Evolutionary conservation across 148 eudicot species (phyloP), one percentile per base, ranked within the genome.

Genomic region (Spergularia bocconei): DNA sequence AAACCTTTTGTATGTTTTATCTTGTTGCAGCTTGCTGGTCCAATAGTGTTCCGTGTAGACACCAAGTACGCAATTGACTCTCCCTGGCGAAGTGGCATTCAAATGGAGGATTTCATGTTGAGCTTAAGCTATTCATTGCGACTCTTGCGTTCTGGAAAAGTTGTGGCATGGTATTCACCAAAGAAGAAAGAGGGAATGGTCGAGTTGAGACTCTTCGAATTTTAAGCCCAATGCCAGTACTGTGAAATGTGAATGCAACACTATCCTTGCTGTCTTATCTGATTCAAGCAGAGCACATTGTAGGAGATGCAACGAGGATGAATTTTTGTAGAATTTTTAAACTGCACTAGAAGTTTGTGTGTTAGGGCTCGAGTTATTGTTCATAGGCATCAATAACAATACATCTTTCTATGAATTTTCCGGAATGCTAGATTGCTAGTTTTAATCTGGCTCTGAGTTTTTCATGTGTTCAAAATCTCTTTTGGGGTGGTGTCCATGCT

Each of bases 151-250:
- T 90, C 93, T 15, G 96, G 98, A 68, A 93, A 90, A 78, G 93
- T 93, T 63, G 90, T 88, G 14, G 98, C 93, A 53, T 89, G 96
- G 96, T 93, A 87, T 77, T 93, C 96, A 20, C 93, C 96, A 0
- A 90, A 87, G 74, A 85, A 93, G 75, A 89, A 89, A 63, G 90
- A 93, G 71, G 93, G 85, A 19, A 93, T 90, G 98, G 75, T 93
- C 53, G 93, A 91, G 83, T 66, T 92, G 78, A 91, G 95, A 19
- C 52, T 88, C 7, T 87, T 82, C 60, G 98, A 93, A 69, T 90
- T 87, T 78, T 91, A 71, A 76, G 39, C 29, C 17, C 10, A 11
- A 7, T 62, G 44, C 23, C 25, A 10, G 59, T 13, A 48, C 14
- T 16, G 54, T 39, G 15, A 15, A 48, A 9, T 16, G 54, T 39